Evolutionary conservation across 108 stramenopile genomes (phyloP), one percentile per base, ranked within the genome.

Genomic region (Nitzschia inconspicua): DNA sequence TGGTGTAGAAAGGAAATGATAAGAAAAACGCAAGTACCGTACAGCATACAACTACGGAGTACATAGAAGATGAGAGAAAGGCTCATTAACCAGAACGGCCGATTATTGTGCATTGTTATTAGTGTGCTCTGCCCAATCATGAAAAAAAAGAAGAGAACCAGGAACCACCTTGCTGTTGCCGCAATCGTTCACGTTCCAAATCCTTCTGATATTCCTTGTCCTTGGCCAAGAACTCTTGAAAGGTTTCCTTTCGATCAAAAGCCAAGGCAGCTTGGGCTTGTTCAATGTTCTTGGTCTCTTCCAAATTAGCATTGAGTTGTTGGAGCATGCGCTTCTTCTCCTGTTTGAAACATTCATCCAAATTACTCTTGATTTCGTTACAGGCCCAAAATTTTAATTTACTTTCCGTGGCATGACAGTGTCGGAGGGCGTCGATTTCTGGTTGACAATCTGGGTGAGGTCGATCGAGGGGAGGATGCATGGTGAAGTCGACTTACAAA

Each of bases 401-500:
- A 16, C 76, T 79, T 19, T 69, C 70, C 13, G 84, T 75, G 6
- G 66, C 76, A 53, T 96, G 95, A 50, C 95, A 96, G 35, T 76
- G 22, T 34, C 81, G 77, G 11, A 96, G 77, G n/a, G 59, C 75
- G 13, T 80, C 60, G 37, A 96, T 91, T 46, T 76, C 75, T 11
- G 68, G 43, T 57, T 90, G 80, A 62, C 95, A 96, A 42, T 88
- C 78, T 10, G 95, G 95, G 58, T 96, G 95, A 4, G 95, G 95
- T 30, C 95, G 72, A 65, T 91, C 87, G 48, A 96, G 72, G 24
- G 95, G 95, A 5, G 95, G 95, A 65, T 96, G 95, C 95, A 96
- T 96, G 43, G 10, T 46, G 42, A 19, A 16, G 44, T 9, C 20
- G 44, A n/a, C n/a, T n/a, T n/a, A n/a, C n/a, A n/a, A n/a, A n/a